Conservation (phyloP, 2,329 filamentous ascomycete species). For the Chaetomiaceae sp. region DNA sequence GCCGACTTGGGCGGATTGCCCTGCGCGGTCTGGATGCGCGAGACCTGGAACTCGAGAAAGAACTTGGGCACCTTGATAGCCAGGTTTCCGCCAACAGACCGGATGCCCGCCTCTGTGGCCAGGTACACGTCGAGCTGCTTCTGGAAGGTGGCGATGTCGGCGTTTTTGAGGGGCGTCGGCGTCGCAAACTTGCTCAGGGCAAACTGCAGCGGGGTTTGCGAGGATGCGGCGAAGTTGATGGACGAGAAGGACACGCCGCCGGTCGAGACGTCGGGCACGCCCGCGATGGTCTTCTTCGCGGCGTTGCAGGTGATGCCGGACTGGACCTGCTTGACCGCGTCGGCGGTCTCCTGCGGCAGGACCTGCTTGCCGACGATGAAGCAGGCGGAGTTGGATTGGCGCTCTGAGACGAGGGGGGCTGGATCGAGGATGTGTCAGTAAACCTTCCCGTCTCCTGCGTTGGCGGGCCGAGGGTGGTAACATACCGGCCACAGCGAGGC, state of each 20-base stretch:
- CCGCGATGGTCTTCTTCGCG: slow-evolving; percentile 41
- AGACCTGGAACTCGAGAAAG: slow-evolving; percentile 54
- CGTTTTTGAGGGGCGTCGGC: slow-evolving; percentile 40
- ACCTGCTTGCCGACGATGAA: slow-evolving; percentile 46
- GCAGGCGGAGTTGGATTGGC: slow-evolving; percentile 36
- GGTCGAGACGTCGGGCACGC: slow-evolving; percentile 51
- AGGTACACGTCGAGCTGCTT: slow-evolving; percentile 50
- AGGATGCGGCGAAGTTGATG: slow-evolving; percentile 50
- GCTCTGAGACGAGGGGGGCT: slow-evolving; percentile 14
- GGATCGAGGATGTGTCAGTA: not conserved
- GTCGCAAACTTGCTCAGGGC: slow-evolving; percentile 50
- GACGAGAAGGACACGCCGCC: slow-evolving; percentile 44
- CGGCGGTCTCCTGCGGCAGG: slow-evolving; percentile 45
- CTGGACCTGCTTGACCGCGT: slow-evolving; percentile 37
- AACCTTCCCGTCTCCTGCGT: not conserved
- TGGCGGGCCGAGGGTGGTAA: no score
- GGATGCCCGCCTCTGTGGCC: slow-evolving; percentile 53
- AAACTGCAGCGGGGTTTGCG: slow-evolving; percentile 45
- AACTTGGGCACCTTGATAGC: slow-evolving; percentile 59
- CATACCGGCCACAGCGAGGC: slow-evolving; percentile 14
- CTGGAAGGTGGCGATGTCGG: slow-evolving; percentile 47
- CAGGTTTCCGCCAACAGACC: slow-evolving; percentile 46
- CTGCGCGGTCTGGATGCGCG: slow-evolving; percentile 53
- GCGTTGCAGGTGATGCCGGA: slow-evolving; percentile 44
- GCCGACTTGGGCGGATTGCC: slow-evolving; percentile 47